A percentile compares a stretch with the other conserved stretches of the same genome.
Conservation (phyloP, 371 early-diverging fungal species). For the Smittium culicis region DNA sequence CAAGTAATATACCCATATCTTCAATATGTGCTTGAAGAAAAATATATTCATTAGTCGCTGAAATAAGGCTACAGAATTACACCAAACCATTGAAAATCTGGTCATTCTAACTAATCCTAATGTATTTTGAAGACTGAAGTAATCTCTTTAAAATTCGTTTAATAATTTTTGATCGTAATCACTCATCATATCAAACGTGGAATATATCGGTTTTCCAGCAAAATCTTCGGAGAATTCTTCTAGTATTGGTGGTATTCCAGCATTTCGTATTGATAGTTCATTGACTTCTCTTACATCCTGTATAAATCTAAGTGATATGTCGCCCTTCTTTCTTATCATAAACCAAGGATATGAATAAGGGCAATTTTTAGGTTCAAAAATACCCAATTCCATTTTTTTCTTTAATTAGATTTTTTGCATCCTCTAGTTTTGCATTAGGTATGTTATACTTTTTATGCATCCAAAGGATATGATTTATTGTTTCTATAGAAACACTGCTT, state of each 20-base stretch:
- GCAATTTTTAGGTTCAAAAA: too few relatives aligned
- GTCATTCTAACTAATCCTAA: slow-evolving; percentile 23
- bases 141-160: slow-evolving; percentile 14
- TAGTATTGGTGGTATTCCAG: slow-evolving; percentile 13
- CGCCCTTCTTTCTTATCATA: too few relatives aligned
- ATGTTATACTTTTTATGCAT: slow-evolving; percentile 6
- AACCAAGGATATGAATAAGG: too few relatives aligned
- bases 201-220: slow-evolving; percentile 15
- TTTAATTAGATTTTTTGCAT: too few relatives aligned
- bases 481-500: too few relatives aligned
- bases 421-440: slow-evolving; percentile 1
- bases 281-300: slow-evolving; percentile 22
- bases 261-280: slow-evolving; percentile 18
- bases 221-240: slow-evolving; percentile 19
- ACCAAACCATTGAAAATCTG: slow-evolving; percentile 20
- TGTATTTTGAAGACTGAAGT: slow-evolving; percentile 18
- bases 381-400: too few relatives aligned
- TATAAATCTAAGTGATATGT: slow-evolving; percentile 17
- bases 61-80: slow-evolving; percentile 17
- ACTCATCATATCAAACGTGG: slow-evolving; percentile 17
- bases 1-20: slow-evolving; percentile 13
- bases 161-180: slow-evolving; percentile 22
- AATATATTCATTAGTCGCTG: slow-evolving; percentile 17
- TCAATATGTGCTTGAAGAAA: slow-evolving; percentile 13
- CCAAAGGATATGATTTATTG: too few relatives aligned